These are phyloP conservation scores for Rutstroemia sp. DNA, from an alignment of 2,329 filamentous ascomycete species.

Conservation along the genomic window DNA sequence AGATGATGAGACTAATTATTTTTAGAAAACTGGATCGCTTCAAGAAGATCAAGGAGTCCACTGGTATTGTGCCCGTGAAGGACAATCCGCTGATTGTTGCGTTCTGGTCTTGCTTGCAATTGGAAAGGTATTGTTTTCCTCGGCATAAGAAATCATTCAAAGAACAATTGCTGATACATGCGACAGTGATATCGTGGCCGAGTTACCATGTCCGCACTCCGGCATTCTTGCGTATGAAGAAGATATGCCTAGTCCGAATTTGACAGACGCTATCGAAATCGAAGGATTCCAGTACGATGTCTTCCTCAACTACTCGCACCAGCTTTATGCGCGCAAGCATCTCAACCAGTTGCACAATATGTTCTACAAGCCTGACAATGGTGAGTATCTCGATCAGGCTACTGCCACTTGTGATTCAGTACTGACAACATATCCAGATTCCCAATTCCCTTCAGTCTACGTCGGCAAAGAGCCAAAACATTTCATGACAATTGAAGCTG, in stretches of 20 bases:
- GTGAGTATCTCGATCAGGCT: slow-evolving; percentile 11
- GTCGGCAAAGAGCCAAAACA: slow-evolving; percentile 23
- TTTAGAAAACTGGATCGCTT: slow-evolving; percentile 31
- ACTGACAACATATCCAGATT: slow-evolving; percentile 28
- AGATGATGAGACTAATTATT: slow-evolving; percentile 5
- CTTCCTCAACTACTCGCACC: slow-evolving; percentile 52
- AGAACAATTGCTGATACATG: slow-evolving; percentile 11
- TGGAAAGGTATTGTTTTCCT: slow-evolving; percentile 63
- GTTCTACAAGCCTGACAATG: slow-evolving; percentile 27
- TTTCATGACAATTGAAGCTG: slow-evolving; percentile 40
- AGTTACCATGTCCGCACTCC: slow-evolving; percentile 60
- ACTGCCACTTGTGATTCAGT: slow-evolving; percentile 41
- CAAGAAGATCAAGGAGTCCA: slow-evolving; percentile 31
- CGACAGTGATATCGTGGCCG: slow-evolving; percentile 78
- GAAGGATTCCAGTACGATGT: slow-evolving; percentile 41
- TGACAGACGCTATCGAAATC: slow-evolving; percentile 35
- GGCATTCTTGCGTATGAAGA: slow-evolving; percentile 54
- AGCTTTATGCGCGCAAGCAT: slow-evolving; percentile 57
- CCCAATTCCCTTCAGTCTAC: slow-evolving; percentile 16
- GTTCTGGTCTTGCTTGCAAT: slow-evolving; percentile 89
- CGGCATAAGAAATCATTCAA: background rate
- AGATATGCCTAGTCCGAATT: slow-evolving; percentile 60
- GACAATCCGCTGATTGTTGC: slow-evolving; percentile 66
- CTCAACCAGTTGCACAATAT: slow-evolving; percentile 53
- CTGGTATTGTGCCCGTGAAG: slow-evolving; percentile 13